These are phyloP conservation scores for Rhodotorula sp. DNA, from an alignment of 1,284 basidiomycete species.

Conservation along the genomic window DNA sequence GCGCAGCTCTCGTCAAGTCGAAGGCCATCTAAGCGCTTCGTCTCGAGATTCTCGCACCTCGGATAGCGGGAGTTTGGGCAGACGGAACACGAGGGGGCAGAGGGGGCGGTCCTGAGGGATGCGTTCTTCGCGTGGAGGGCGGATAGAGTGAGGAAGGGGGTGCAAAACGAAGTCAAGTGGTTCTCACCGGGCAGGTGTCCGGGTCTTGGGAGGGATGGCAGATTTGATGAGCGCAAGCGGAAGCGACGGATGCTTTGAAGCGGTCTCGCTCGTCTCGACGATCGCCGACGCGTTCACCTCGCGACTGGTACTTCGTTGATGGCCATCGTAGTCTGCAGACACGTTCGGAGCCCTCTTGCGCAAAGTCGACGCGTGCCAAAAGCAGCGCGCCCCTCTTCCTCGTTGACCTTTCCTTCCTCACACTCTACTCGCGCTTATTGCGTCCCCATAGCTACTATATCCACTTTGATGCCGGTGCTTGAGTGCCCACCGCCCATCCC, in stretches of 20 bases:
- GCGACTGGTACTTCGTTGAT: too few relatives aligned
- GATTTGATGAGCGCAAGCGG: too few relatives aligned
- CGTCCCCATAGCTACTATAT: neutral
- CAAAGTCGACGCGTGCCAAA: neutral
- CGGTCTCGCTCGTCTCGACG: too few relatives aligned
- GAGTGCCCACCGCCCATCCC: slow-evolving; percentile 4
- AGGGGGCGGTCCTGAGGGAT: neutral
- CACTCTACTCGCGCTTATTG: neutral
- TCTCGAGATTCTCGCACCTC: too few relatives aligned
- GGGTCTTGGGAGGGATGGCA: too few relatives aligned
- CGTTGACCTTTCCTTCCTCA: neutral
- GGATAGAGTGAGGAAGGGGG: slow-evolving; percentile 3
- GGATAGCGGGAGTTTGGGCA: neutral
- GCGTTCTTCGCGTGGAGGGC: neutral
- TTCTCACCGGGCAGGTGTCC: too few relatives aligned
- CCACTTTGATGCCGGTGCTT: slow-evolving; percentile 16
- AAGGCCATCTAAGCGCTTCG: slow-evolving; percentile 62
- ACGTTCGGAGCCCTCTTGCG: too few relatives aligned
- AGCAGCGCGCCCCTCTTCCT: neutral
- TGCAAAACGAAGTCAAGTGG: slow-evolving; percentile 6
- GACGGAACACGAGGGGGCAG: neutral
- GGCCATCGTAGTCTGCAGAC: too few relatives aligned
- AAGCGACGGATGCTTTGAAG: too few relatives aligned
- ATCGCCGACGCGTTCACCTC: too few relatives aligned
- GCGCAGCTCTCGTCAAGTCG: slow-evolving; percentile 66